Evolutionary conservation across 768 basidiomycete species (phyloP).

Genomic region (Tylopilus balloui): DNA sequence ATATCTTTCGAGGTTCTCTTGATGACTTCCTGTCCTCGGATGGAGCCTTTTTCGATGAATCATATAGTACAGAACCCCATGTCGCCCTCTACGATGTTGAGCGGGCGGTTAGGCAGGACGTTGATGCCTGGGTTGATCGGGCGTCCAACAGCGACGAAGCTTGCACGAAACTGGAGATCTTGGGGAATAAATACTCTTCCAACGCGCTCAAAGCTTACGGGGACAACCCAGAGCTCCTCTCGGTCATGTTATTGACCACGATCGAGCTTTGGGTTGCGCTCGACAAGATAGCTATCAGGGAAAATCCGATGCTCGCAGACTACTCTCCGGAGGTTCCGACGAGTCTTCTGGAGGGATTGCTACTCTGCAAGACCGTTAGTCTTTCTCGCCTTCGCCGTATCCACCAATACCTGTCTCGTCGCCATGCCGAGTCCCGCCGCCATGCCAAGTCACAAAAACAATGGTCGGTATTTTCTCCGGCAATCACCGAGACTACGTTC

Average conservation of each 20-base stretch:
- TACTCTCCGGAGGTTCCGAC: constrained; percentile 45
- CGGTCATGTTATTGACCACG: constrained; percentile 41
- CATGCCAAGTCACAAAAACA: constrained; percentile 15
- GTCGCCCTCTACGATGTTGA: constrained; percentile 38
- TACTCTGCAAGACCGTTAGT: constrained; percentile 32
- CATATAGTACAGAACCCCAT: constrained; percentile 7
- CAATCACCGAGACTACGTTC: constrained; percentile 23
- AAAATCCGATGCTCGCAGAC: constrained; percentile 36
- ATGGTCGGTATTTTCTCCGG: constrained; percentile 36
- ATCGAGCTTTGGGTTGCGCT: constrained; percentile 48
- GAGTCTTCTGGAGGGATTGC: constrained; percentile 37
- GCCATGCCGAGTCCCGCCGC: constrained; percentile 19
- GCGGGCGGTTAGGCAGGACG: constrained; percentile 23
- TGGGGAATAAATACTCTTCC: constrained; percentile 24
- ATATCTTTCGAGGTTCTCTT: constrained; percentile 11
- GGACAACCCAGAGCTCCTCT: constrained; percentile 35
- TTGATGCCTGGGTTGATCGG: constrained; percentile 33
- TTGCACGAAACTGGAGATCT: constrained; percentile 26
- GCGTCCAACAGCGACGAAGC: constrained; percentile 19
- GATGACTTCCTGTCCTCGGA: constrained; percentile 15
- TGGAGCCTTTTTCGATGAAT: constrained; percentile 12
- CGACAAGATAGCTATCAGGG: constrained; percentile 33
- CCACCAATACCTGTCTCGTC: constrained; percentile 29
- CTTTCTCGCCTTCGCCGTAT: constrained; percentile 29
- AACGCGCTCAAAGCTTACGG: constrained; percentile 27